Evolutionary conservation across 331 rosid genomes (phyloP), one percentile per base, ranked within the genome.

Genomic region (Phaseolus coccineus): DNA sequence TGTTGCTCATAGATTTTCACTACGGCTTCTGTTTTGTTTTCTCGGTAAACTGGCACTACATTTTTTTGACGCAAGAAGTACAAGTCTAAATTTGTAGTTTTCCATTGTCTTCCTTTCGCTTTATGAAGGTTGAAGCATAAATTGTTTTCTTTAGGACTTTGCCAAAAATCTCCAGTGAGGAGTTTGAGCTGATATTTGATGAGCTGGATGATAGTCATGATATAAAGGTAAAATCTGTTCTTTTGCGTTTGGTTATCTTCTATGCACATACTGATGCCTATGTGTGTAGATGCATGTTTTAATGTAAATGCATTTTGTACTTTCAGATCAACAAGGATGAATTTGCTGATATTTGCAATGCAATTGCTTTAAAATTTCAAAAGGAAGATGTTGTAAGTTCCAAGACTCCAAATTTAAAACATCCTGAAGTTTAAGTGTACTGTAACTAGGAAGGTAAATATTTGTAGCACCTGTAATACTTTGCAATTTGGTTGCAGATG

Each of bases 341-440:
- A 75, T 96, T 96, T 85, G 87, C 84, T 57, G 99, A 96, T 83
- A 90, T 96, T 79, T 96, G 99, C 92, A 90, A 96, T 74, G 93
- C 99, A 81, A 96, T 96, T 87, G 89, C 89, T 78, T 81, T 91
- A 80, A 93, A 85, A 74, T 96, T 96, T 80, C 90, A 79, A 84
- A 93, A 90, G 89, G 99, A 93, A 86, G 92, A 91, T 58, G 56
- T 73, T 77, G 99, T 96, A 85, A 87, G 96, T 87, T 77, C 51
- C 71, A 69, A 46, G 73, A 46, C 55, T 48, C 30, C 74, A 24
- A 69, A 73, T 74, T 66, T 58, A 24, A 76, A 79, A 19, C 70
- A 52, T 35, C 11, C 67, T 70, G 63, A 83, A 86, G 66, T 33
- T 86, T 44, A 33, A 25, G 56, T 46, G 63, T 64, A 39, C 47